Evolutionary conservation across 2,329 filamentous ascomycete genomes (phyloP), one percentile per base, ranked within the genome.

Genomic region (Colletotrichum phormii): DNA sequence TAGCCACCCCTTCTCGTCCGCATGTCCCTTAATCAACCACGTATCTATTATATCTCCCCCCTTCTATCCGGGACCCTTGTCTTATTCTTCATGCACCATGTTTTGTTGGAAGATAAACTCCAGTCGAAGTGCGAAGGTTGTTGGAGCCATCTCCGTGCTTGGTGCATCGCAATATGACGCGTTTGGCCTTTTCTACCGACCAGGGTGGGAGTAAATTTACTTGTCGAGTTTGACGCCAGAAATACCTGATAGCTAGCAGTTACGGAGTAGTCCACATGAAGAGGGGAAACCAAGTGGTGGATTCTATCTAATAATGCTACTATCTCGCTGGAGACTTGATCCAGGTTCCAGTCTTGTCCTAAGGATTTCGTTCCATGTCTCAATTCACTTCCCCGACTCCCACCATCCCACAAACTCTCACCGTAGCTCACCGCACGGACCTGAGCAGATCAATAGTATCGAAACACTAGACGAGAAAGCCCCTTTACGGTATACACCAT

Each of bases 401-500:
- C 46, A n/a, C 42, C 35, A 37, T 59, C 69, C 37, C 64, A 13
- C 22, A 42, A 35, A 15, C 9, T 31, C 57, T 61, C 64, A 68
- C 68, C 64, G 64, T 58, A 49, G 46, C 35, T 62, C 29, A 57
- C 58, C 64, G 69, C 69, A 58, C 64, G 59, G 69, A 68, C 58
- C 26, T 37, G 49, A 46, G 67, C 29, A 37, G 29, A 70, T 35
- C 67, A 18, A 29, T 58, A 24, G 35, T 35, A 29, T 24, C 31
- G 3, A 24, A 46, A 54, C 53, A 64, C 26, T 37, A 26, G 42
- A 49, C 42, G 42, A 22, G 8, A 49, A 49, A 22, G 18, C 18
- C 42, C 29, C 18, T n/a, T 9, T 35, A 51, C 11, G 11, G 31
- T 13, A 35, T 22, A 54, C 62, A 74, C 60, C 37, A 75, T 75